A percentile compares a stretch with the other conserved stretches of the same genome.
Evolutionary conservation across 306 rosid species (phyloP).

Genomic region (Pterocarpus santalinus): DNA sequence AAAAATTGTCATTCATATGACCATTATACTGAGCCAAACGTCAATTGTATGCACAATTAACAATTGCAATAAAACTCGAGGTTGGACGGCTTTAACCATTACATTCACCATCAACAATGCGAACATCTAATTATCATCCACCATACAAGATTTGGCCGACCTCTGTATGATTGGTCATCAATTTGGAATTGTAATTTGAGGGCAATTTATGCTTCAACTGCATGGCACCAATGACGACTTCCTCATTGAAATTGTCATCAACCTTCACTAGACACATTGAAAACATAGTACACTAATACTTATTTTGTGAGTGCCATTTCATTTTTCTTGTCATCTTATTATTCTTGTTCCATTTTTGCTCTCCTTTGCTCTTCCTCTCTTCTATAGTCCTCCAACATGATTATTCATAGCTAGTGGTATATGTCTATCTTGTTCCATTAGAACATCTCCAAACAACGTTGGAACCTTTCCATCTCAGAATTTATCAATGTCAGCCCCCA

Average conservation of each 20-base stretch:
- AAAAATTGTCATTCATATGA: neutral
- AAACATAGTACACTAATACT: slow-evolving; percentile 24
- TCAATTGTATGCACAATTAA: slow-evolving; percentile 36
- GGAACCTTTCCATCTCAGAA: slow-evolving; percentile 7
- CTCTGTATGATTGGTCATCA: neutral
- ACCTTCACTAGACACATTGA: slow-evolving; percentile 28
- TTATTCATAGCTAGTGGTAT: neutral
- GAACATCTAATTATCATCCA: slow-evolving; percentile 8
- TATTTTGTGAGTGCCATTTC: neutral
- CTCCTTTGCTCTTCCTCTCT: neutral
- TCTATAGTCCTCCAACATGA: neutral
- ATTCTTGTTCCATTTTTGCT: slow-evolving; percentile 14
- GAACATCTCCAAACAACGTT: slow-evolving; percentile 23
- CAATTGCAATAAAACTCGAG: slow-evolving; percentile 40
- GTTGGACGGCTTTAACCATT: slow-evolving; percentile 50
- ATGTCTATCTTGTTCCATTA: neutral
- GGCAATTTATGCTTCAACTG: slow-evolving; percentile 34
- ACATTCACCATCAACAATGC: slow-evolving; percentile 20
- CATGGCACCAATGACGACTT: slow-evolving; percentile 51
- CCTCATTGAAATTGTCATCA: slow-evolving; percentile 65
- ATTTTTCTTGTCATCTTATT: slow-evolving; percentile 30
- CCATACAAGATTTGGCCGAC: slow-evolving; percentile 41
- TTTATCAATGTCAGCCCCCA: slow-evolving; percentile 51
- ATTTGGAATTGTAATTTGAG: slow-evolving; percentile 36
- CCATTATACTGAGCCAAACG: slow-evolving; percentile 8